These are phyloP conservation scores for Fusarium sp. DNA, from an alignment of 2,329 filamentous ascomycete species.

Conservation along the genomic window DNA sequence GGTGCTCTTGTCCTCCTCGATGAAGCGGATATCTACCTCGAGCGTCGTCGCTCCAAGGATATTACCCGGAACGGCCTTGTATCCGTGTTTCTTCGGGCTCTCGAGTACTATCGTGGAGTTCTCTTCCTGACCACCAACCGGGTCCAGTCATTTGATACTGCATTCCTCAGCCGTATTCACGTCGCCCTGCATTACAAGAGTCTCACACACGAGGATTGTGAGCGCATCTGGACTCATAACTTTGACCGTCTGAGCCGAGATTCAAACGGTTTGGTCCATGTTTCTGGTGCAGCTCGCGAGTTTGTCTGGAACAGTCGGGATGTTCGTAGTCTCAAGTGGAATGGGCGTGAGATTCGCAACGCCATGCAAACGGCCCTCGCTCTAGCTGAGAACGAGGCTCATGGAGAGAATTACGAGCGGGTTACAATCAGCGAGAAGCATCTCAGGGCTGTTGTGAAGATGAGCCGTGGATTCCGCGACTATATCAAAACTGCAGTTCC, in stretches of 20 bases:
- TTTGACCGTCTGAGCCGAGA: constrained; percentile 60
- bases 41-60: constrained; percentile 59
- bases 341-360: constrained; percentile 58
- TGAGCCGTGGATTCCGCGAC: constrained; percentile 51
- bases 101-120: constrained; percentile 64
- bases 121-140: constrained; percentile 65
- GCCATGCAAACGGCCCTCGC: constrained; percentile 59
- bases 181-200: constrained; percentile 60
- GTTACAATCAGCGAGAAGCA: constrained; percentile 50
- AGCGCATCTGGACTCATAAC: constrained; percentile 59
- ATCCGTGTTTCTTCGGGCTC: constrained; percentile 61
- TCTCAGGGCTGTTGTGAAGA: constrained; percentile 51
- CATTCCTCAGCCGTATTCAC: constrained; percentile 63
- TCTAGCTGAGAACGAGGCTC: constrained; percentile 56
- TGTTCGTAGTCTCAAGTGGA: constrained; percentile 55
- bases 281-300: constrained; percentile 53
- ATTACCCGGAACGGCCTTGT: constrained; percentile 61
- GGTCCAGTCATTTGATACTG: constrained; percentile 59
- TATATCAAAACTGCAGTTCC: constrained; percentile 45
- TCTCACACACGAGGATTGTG: constrained; percentile 56
- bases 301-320: constrained; percentile 54
- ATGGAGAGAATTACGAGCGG: constrained; percentile 50
- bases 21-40: constrained; percentile 71
- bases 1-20: constrained; percentile 66
- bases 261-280: constrained; percentile 52